Conservation (phyloP, 163 green algal genomes). For the Chloroidium sp. region DNA sequence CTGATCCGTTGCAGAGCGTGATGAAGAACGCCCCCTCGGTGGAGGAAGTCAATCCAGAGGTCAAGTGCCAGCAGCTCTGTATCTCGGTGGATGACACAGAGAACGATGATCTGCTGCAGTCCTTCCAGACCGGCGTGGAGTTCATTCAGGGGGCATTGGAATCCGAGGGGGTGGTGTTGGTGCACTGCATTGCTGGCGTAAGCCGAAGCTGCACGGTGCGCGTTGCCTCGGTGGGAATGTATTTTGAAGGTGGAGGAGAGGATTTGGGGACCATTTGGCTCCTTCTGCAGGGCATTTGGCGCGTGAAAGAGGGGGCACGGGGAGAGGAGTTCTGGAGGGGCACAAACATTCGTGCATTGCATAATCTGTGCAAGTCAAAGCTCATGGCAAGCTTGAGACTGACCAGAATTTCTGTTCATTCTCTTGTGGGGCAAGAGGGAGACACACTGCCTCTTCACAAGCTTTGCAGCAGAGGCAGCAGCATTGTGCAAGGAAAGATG, state of each 20-base stretch:
- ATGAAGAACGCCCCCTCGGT: conserved; percentile 26
- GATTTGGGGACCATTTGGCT: neutral
- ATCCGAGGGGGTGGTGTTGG: conserved; percentile 29
- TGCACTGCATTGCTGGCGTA: conserved; percentile 58
- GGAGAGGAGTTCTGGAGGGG: neutral
- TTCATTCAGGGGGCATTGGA: conserved; percentile 22
- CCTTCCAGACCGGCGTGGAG: conserved; percentile 14
- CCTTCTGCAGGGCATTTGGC: neutral
- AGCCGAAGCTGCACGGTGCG: conserved; percentile 42
- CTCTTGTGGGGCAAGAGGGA: neutral
- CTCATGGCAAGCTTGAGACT: neutral
- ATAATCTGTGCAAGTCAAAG: too few relatives aligned
- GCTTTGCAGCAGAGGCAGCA: neutral
- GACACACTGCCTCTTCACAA: neutral
- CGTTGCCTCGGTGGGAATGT: neutral
- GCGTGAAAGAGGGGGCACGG: neutral
- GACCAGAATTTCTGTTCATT: neutral
- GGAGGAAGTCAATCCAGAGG: conserved; percentile 3
- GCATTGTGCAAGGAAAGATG: neutral
- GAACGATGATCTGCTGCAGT: conserved; percentile 44
- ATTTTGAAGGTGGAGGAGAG: neutral
- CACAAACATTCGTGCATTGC: too few relatives aligned
- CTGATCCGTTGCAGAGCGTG: conserved; percentile 30
- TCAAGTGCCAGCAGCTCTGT: neutral
- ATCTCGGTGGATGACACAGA: conserved; percentile 36